Percentiles rank a stretch among this genome's conserved stretches.
Evolutionary conservation across 306 rosid species (phyloP).

Genomic region (Castanea sativa): DNA sequence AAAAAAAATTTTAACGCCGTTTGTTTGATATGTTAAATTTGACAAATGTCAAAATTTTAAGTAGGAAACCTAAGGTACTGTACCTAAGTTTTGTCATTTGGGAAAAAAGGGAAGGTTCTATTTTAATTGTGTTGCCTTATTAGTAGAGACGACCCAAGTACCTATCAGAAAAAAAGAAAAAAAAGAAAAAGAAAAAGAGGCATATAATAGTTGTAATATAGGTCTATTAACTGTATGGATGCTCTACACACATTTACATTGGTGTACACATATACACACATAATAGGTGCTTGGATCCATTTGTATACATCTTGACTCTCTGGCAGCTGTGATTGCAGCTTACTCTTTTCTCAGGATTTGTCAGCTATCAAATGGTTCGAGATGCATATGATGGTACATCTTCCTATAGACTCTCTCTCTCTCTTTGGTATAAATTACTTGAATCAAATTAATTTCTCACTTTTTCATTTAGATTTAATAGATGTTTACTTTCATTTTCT

Average conservation of each 20-base stretch:
- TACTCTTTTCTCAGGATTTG: slow-evolving; percentile 97
- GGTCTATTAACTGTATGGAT: not conserved
- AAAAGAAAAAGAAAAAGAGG: too few relatives aligned
- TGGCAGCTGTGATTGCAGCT: slow-evolving; percentile 62
- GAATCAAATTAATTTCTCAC: not conserved
- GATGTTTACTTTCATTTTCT: not conserved
- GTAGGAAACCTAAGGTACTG: too few relatives aligned
- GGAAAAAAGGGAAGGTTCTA: not conserved
- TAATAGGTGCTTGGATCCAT: slow-evolving; percentile 6
- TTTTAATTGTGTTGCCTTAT: not conserved
- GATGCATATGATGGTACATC: slow-evolving; percentile 91
- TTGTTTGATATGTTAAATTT: too few relatives aligned
- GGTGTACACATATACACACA: not conserved
- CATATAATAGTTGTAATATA: not conserved
- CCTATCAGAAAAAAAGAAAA: too few relatives aligned
- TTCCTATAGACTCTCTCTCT: slow-evolving; percentile 1
- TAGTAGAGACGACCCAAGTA: not conserved
- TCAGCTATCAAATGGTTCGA: slow-evolving; percentile 99
- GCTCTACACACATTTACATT: not conserved
- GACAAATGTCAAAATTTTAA: too few relatives aligned
- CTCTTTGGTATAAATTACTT: not conserved
- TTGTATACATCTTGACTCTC: slow-evolving; percentile 37
- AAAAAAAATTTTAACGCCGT: too few relatives aligned
- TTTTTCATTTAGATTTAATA: not conserved
- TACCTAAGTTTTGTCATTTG: too few relatives aligned